Evolutionary conservation across 148 eudicot species (phyloP).

Genomic region (Dysphania ambrosioides): DNA sequence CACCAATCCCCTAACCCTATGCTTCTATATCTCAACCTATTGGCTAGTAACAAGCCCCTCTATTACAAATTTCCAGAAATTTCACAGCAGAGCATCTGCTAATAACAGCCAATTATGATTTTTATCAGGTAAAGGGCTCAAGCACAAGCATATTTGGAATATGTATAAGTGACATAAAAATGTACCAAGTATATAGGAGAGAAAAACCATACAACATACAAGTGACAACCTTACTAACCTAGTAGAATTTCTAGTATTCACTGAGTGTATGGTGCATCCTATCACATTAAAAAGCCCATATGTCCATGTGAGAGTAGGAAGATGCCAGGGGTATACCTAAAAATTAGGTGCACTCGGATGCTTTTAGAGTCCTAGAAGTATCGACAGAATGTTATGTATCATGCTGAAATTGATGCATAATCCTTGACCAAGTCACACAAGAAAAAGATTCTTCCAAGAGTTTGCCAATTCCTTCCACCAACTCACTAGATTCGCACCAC

Average conservation of each 20-base stretch:
- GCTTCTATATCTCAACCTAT: background rate
- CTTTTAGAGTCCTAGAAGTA: too few relatives aligned
- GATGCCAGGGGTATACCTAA: too few relatives aligned
- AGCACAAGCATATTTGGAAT: background rate
- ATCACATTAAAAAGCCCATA: too few relatives aligned
- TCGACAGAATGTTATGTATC: background rate
- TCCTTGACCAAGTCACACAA: slow-evolving; percentile 10
- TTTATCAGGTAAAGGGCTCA: background rate
- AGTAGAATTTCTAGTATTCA: too few relatives aligned
- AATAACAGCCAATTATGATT: background rate
- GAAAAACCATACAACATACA: background rate
- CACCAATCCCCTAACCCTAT: background rate
- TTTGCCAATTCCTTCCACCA: background rate
- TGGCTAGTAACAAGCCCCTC: background rate
- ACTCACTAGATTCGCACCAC: slow-evolving; percentile 10
- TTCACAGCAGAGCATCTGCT: background rate
- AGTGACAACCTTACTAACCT: background rate
- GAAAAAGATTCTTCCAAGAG: background rate
- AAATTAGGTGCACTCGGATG: too few relatives aligned
- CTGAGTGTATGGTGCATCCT: too few relatives aligned
- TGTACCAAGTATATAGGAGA: too few relatives aligned
- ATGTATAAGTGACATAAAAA: background rate
- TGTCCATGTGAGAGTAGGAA: too few relatives aligned
- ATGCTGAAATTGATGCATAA: slow-evolving; percentile 11
- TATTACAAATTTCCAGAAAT: background rate